A percentile compares a stretch with the other conserved stretches of the same genome.
Conservation (phyloP, 352 stramenopile species). For the Pythium periplocum region DNA sequence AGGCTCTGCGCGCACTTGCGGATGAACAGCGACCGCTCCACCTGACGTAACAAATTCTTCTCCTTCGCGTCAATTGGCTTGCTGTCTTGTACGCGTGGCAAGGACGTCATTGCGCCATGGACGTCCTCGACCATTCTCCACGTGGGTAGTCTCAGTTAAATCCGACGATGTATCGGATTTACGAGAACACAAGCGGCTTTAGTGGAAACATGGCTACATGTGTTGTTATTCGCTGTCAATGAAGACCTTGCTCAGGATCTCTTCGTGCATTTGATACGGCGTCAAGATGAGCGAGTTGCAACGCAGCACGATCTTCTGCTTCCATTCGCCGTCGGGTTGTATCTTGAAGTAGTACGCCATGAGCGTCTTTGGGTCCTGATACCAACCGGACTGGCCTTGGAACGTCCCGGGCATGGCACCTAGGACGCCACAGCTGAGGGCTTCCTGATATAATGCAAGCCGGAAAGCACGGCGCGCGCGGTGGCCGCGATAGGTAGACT, state of each 20-base stretch:
- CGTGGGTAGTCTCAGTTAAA: conserved; percentile 7
- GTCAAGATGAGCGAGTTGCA: conserved; percentile 60
- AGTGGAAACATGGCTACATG: conserved; percentile 17
- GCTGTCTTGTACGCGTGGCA: background rate
- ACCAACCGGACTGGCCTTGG: conserved; percentile 65
- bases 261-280: conserved; percentile 52
- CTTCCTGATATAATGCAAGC: conserved; percentile 58
- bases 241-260: conserved; percentile 36
- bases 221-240: background rate
- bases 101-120: background rate
- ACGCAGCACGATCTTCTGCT: conserved; percentile 49
- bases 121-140: conserved; percentile 1
- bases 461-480: conserved; percentile 44
- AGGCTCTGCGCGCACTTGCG: conserved; percentile 16
- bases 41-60: background rate
- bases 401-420: conserved; percentile 64
- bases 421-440: conserved; percentile 52
- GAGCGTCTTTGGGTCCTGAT: conserved; percentile 68
- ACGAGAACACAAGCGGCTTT: background rate
- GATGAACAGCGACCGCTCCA: conserved; percentile 14
- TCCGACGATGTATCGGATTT: conserved; percentile 10
- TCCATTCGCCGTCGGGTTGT: conserved; percentile 47
- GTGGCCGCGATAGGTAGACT: conserved; percentile 53
- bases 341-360: conserved; percentile 77
- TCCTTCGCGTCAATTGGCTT: background rate